Percentiles rank a stretch among this genome's conserved stretches.
These are phyloP conservation scores for Viola pubescens DNA, from an alignment of 441 rosid species.

Conservation along the genomic window DNA sequence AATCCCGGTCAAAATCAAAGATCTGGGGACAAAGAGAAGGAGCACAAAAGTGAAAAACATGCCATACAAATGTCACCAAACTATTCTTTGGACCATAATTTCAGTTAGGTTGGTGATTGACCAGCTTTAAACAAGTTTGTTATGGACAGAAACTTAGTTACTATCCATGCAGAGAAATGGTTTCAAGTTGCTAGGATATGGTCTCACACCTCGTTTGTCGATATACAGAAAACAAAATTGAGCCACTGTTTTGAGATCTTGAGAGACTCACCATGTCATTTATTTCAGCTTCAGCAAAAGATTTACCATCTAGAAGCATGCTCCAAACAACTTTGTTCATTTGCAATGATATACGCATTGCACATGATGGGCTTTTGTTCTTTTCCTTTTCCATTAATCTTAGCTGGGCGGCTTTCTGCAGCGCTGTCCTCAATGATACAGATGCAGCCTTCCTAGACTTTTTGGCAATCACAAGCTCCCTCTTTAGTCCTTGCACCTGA, in stretches of 20 bases:
- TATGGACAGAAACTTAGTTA: too few relatives aligned
- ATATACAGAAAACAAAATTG: too few relatives aligned
- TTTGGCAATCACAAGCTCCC: conserved; percentile 53
- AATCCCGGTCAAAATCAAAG: conserved; percentile 95
- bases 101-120: too few relatives aligned
- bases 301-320: conserved; percentile 95
- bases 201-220: too few relatives aligned
- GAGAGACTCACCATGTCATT: conserved; percentile 79
- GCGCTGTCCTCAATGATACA: conserved; percentile 50
- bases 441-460: conserved; percentile 73
- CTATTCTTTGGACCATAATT: not conserved
- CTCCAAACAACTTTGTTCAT: conserved; percentile 88
- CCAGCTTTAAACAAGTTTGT: too few relatives aligned
- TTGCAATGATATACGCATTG: conserved; percentile 91
- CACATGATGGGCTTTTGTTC: conserved; percentile 94
- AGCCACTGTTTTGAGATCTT: not conserved
- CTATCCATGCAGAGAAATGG: too few relatives aligned
- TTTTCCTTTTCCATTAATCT: conserved; percentile 89
- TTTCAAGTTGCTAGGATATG: too few relatives aligned
- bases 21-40: conserved; percentile 36
- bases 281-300: conserved; percentile 98
- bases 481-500: conserved; percentile 74
- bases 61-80: conserved; percentile 4
- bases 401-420: conserved; percentile 86
- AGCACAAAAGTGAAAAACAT: not conserved